A percentile compares a stretch with the other conserved stretches of the same genome.
Conservation (phyloP, 106 monocot genomes). For the Gastrodia elata region DNA sequence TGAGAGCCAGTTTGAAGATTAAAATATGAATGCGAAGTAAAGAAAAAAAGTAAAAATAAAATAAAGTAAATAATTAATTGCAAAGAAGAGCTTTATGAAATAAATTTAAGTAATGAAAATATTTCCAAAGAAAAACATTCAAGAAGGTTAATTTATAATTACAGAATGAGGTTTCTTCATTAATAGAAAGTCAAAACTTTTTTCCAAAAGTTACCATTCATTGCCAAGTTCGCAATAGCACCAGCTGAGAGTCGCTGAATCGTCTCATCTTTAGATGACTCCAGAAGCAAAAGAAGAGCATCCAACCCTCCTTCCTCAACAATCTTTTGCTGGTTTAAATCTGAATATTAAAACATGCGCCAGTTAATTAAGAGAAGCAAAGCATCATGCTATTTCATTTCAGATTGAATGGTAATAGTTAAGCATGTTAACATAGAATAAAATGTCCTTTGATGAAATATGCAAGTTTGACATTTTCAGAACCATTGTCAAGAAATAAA, state of each 20-base stretch:
- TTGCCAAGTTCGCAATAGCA: conserved; percentile 26
- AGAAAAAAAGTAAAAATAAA: background rate
- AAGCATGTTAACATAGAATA: background rate
- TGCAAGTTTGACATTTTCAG: background rate
- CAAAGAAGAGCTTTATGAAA: background rate
- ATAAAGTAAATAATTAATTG: background rate
- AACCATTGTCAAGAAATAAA: background rate
- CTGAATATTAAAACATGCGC: conserved; percentile 25
- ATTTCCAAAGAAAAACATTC: background rate
- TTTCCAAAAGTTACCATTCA: conserved; percentile 20
- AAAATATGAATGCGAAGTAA: background rate
- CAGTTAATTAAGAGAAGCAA: background rate
- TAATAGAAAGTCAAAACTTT: background rate
- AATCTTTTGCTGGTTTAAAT: conserved; percentile 70
- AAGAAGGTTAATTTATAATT: background rate
- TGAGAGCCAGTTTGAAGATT: background rate
- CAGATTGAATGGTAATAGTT: background rate
- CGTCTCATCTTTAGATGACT: conserved; percentile 18
- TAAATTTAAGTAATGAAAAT: background rate
- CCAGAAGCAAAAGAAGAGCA: conserved; percentile 37
- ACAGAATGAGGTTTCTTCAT: background rate
- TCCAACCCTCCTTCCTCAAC: conserved; percentile 74
- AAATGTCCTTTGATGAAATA: background rate
- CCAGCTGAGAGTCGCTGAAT: conserved; percentile 20
- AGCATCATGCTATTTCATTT: background rate